These are phyloP conservation scores for Warburgia ugandensis DNA, from an alignment of 164 flowering plant species.

Conservation along the genomic window DNA sequence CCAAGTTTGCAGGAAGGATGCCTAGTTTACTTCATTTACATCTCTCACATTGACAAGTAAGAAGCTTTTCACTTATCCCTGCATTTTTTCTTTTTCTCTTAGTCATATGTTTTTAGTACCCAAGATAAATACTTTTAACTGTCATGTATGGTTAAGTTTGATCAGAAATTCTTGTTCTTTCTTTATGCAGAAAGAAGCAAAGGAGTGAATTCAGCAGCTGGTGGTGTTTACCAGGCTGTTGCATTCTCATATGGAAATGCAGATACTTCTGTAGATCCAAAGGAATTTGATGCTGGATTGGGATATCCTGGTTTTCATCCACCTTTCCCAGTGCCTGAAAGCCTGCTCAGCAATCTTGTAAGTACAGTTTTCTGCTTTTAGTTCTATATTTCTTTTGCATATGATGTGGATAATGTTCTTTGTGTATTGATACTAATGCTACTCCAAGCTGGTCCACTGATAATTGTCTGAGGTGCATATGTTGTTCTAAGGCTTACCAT, in stretches of 20 bases:
- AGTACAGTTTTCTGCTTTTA: conserved; percentile 21
- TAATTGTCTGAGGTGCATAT: conserved; percentile 42
- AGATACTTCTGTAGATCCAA: conserved; percentile 31
- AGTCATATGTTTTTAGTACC: not conserved
- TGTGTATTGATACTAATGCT: conserved; percentile 16
- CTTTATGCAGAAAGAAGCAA: conserved; percentile 31
- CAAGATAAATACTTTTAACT: not conserved
- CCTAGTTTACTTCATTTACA: conserved; percentile 41
- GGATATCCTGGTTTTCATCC: conserved; percentile 47
- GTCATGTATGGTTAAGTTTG: not conserved
- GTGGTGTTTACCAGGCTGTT: conserved; percentile 48
- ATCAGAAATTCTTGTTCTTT: conserved; percentile 13
- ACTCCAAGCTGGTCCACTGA: conserved; percentile 37
- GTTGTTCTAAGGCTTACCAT: conserved; percentile 81
- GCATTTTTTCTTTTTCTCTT: conserved; percentile 6
- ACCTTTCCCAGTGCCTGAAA: conserved; percentile 78
- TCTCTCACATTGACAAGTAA: conserved; percentile 49
- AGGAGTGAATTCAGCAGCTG: conserved; percentile 20
- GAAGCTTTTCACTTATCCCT: conserved; percentile 24
- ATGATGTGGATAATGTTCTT: conserved; percentile 15
- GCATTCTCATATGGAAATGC: conserved; percentile 65
- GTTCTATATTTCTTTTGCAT: conserved; percentile 4
- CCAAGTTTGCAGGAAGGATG: conserved; percentile 51
- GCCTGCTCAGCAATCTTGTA: conserved; percentile 60
- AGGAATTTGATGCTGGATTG: conserved; percentile 26